Percentiles rank a stretch among this genome's conserved stretches.
These are phyloP conservation scores for Teunomyces panamensis DNA, from an alignment of 805 yeast genomes.

Conservation along the genomic window DNA sequence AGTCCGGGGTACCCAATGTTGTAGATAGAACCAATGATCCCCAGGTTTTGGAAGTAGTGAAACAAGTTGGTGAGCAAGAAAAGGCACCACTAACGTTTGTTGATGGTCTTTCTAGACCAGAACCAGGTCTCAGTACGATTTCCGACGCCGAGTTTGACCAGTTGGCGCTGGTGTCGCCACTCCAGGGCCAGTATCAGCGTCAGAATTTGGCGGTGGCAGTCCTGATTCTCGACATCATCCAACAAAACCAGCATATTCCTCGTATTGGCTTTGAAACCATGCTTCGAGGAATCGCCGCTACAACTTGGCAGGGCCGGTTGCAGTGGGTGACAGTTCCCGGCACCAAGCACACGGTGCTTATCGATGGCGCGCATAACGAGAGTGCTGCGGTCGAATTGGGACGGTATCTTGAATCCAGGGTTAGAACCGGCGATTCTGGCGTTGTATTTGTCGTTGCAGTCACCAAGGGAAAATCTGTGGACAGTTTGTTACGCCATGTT, in stretches of 20 bases:
- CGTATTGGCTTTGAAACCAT: slow-evolving; percentile 35
- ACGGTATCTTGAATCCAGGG: slow-evolving; percentile 40
- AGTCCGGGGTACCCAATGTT: slow-evolving; percentile 56
- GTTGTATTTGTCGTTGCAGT: slow-evolving; percentile 68
- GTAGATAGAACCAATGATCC: slow-evolving; percentile 65
- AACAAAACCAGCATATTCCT: neutral
- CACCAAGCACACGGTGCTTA: slow-evolving; percentile 35
- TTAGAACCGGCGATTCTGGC: slow-evolving; percentile 20
- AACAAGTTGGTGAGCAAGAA: no score
- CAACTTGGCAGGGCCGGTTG: slow-evolving; percentile 86
- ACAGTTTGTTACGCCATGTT: slow-evolving; percentile 49
- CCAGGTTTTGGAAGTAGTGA: slow-evolving; percentile 49
- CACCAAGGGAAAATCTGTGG: slow-evolving; percentile 67
- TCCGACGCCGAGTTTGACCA: slow-evolving; percentile 15
- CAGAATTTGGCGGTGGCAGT: slow-evolving; percentile 70
- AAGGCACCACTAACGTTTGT: slow-evolving; percentile 25
- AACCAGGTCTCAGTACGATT: neutral
- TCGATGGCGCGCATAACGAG: slow-evolving; percentile 94
- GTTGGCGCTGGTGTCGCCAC: slow-evolving; percentile 42
- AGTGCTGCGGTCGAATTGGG: slow-evolving; percentile 77
- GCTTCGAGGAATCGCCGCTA: slow-evolving; percentile 48
- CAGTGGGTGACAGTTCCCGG: slow-evolving; percentile 40
- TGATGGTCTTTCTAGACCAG: slow-evolving; percentile 10
- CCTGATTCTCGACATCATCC: slow-evolving; percentile 43
- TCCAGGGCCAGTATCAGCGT: slow-evolving; percentile 71